Evolutionary conservation across 495 filamentous ascomycete genomes (phyloP).

Genomic region (Daldinia loculata): DNA sequence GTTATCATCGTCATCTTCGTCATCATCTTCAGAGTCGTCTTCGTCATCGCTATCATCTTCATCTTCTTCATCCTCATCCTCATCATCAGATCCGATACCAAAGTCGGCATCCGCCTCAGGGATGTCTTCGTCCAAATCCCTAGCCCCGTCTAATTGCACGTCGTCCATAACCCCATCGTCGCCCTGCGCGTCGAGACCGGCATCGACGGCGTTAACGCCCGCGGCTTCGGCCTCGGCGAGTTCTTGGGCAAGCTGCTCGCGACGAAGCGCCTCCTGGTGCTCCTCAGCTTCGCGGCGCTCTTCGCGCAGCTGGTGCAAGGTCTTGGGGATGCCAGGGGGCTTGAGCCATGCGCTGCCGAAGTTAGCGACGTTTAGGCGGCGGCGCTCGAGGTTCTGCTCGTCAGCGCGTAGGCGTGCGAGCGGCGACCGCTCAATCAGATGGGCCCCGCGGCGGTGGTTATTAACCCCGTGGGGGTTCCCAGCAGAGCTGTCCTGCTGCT

Average conservation of each 20-base stretch:
- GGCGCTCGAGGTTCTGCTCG: conserved; percentile 70
- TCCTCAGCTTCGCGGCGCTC: conserved; percentile 83
- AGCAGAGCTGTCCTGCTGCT: conserved; percentile 24
- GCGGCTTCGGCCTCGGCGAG: conserved; percentile 65
- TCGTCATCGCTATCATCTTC: conserved; percentile 52
- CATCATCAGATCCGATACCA: conserved; percentile 55
- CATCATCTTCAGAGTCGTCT: conserved; percentile 45
- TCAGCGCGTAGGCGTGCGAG: conserved; percentile 72
- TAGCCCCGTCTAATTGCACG: conserved; percentile 47
- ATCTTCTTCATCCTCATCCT: conserved; percentile 39
- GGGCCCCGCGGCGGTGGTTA: conserved; percentile 39
- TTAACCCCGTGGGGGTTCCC: conserved; percentile 28
- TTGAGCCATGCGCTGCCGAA: conserved; percentile 83
- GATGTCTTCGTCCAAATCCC: conserved; percentile 73
- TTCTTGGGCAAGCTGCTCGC: conserved; percentile 73
- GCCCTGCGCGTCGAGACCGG: conserved; percentile 47
- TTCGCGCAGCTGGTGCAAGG: conserved; percentile 77
- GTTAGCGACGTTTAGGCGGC: conserved; percentile 75
- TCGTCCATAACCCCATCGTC: conserved; percentile 50
- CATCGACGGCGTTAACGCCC: conserved; percentile 46
- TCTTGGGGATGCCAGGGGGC: conserved; percentile 78
- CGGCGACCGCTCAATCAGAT: conserved; percentile 55
- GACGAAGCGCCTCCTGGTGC: conserved; percentile 71
- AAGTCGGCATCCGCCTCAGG: conserved; percentile 66
- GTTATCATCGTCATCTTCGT: conserved; percentile 49